These are phyloP conservation scores for Phragmites australis DNA, from an alignment of 176 grass and related monocot species.

Conservation along the genomic window DNA sequence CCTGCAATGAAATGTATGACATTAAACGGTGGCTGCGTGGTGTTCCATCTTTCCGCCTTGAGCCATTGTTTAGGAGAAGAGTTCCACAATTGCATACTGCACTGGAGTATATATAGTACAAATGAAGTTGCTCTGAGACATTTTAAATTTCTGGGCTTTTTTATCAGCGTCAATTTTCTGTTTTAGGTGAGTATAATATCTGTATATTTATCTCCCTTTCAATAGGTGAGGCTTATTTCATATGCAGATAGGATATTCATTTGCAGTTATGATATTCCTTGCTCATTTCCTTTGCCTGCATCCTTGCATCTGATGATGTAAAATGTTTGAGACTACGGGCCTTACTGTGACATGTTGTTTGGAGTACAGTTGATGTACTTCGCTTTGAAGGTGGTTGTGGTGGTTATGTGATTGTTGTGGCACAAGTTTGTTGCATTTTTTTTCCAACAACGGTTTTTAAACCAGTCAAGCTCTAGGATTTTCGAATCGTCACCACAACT, in stretches of 20 bases:
- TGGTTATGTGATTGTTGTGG: neutral
- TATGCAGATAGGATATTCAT: neutral
- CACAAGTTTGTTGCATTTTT: neutral
- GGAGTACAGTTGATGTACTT: neutral
- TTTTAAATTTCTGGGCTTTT: conserved; percentile 33
- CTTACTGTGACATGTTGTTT: neutral
- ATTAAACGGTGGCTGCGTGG: conserved; percentile 72
- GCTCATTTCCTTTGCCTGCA: neutral
- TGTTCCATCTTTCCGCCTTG: conserved; percentile 73
- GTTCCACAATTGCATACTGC: conserved; percentile 59
- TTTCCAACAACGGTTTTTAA: neutral
- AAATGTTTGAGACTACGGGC: neutral
- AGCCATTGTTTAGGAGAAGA: conserved; percentile 81
- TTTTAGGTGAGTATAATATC: conserved; percentile 36
- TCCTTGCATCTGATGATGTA: neutral
- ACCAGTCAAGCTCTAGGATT: neutral
- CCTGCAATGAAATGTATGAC: conserved; percentile 95
- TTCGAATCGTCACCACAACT: neutral
- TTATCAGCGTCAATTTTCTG: conserved; percentile 23
- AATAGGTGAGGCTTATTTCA: neutral
- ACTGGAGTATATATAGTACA: conserved; percentile 59
- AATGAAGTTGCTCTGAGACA: conserved; percentile 20
- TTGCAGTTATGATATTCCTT: neutral
- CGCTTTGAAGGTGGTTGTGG: neutral
- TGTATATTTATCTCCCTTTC: neutral